phyloP scores from a whole-genome alignment of 495 filamentous ascomycete genomes.

The Lichenothelia convexa region DNA sequence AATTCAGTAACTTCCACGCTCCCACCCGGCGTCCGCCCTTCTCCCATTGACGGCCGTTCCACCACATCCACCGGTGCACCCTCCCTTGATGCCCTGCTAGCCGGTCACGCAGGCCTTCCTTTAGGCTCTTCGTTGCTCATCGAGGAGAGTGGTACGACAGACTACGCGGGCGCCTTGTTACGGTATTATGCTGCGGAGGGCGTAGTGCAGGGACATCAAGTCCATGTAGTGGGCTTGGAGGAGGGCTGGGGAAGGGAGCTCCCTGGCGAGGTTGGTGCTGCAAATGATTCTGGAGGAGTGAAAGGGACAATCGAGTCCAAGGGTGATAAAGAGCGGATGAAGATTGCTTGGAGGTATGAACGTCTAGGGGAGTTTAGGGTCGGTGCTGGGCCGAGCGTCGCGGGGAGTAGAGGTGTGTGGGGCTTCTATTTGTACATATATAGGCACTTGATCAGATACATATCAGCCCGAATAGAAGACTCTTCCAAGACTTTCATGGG shows the following conservation, averaged over 20 bases:
- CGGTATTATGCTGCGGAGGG: constrained; percentile 89
- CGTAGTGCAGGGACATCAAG: constrained; percentile 71
- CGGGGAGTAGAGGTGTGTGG: constrained; percentile 34
- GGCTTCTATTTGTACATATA: constrained; percentile 1
- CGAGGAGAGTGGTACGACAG: constrained; percentile 88
- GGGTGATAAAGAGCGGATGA: constrained; percentile 39
- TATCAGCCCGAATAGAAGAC: no score
- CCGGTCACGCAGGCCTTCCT: constrained; percentile 74
- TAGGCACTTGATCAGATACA: no score
- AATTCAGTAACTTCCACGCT: not conserved
- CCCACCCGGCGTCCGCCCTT: constrained; percentile 58
- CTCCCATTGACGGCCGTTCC: constrained; percentile 68
- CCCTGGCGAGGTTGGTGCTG: constrained; percentile 46
- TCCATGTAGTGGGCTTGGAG: constrained; percentile 66
- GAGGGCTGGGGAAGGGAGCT: constrained; percentile 69
- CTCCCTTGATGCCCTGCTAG: constrained; percentile 69
- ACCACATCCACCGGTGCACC: constrained; percentile 82
- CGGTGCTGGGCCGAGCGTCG: constrained; percentile 29
- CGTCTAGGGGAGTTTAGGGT: constrained; percentile 54
- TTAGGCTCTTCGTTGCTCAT: constrained; percentile 65
- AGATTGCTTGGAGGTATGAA: constrained; percentile 97
- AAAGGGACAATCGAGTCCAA: constrained; percentile 22
- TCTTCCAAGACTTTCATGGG: no score
- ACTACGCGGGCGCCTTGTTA: constrained; percentile 71
- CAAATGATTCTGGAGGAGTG: no score